Base-by-base conservation (phyloP, 2,329 filamentous ascomycete species). In the Diaporthe velutina region DNA sequence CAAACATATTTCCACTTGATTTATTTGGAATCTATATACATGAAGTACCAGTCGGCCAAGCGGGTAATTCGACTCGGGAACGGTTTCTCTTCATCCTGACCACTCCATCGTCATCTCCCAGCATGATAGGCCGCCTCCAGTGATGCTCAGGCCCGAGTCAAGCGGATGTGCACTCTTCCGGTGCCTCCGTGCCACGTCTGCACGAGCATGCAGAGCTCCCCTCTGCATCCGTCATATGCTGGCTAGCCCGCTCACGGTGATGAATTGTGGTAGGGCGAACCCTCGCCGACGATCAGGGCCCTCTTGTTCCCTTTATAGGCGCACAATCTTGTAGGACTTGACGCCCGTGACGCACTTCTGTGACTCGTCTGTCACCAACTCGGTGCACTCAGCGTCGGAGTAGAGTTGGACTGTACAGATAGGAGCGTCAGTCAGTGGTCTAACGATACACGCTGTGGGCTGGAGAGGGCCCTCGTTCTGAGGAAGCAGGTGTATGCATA, bases 301-400 rank as follows among this genome's bases (percentile, higher is more conserved):
- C 8, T 35, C 45, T 38, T 9, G 4, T 4, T 5, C 6, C 2
- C 30, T 38, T 50, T 38, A 67, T 4, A 67, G 64, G n/a, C 45
- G 64, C 22, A 67, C 64, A 13, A 67, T 35, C 64, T 67, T 52
- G 64, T 67, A 52, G 1, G 45, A 38, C 42, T 52, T 52, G 45
- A 52, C 8, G 1, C 30, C 64, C 45, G 45, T 52, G 64, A 67
- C 45, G 28, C 64, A 67, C 33, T 52, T 35, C 4, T 3, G 30
- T 1, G 45, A 52, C 33, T 38, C 22, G 45, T 67, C 45, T 15
- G 64, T 52, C 13, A 67, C 45, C 45, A 67, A 33, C 28, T 67
- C 30, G 19, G 35, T 67, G 61, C 61, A 52, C 45, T 38, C 61
- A 67, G 28, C 61, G 6, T 67, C 61, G 22, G 61, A 67, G 30